Evolutionary conservation across 169 alveolate species (phyloP).

Genomic region (Amoebophrya sp.): DNA sequence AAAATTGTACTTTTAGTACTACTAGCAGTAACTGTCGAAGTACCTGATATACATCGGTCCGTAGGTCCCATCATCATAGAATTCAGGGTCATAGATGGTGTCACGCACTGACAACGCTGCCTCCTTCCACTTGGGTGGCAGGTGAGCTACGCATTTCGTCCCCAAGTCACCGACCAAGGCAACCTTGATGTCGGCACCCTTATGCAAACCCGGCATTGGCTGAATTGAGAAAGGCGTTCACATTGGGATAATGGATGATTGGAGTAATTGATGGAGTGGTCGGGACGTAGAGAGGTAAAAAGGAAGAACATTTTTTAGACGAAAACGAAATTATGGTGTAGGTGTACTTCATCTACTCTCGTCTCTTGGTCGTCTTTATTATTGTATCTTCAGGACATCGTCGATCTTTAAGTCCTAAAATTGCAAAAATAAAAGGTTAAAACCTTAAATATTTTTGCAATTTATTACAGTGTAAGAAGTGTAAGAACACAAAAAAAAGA

Average conservation of each 20-base stretch:
- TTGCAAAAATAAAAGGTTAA: too few relatives aligned
- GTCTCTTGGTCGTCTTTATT: too few relatives aligned
- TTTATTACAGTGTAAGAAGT: too few relatives aligned
- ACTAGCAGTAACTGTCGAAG: too few relatives aligned
- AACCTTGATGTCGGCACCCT: conserved; percentile 11
- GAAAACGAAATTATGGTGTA: too few relatives aligned
- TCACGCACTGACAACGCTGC: not conserved
- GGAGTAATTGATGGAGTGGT: not conserved
- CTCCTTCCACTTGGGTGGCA: not conserved
- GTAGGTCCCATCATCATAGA: conserved; percentile 11
- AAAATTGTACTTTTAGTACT: too few relatives aligned
- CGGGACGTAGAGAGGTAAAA: not conserved
- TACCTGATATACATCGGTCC: not conserved
- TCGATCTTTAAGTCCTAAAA: too few relatives aligned
- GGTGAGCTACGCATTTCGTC: not conserved
- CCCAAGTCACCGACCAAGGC: not conserved
- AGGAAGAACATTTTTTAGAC: not conserved
- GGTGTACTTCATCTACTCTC: too few relatives aligned
- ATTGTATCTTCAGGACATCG: too few relatives aligned
- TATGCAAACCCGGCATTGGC: not conserved
- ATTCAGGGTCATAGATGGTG: not conserved
- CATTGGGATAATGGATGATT: not conserved
- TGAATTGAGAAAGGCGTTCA: not conserved
- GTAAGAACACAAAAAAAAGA: too few relatives aligned
- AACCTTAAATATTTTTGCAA: too few relatives aligned